Percentiles rank a stretch among this genome's conserved stretches.
phyloP scores from a whole-genome alignment of 2,329 filamentous ascomycete genomes.

The Teratosphaeria nubilosa region DNA sequence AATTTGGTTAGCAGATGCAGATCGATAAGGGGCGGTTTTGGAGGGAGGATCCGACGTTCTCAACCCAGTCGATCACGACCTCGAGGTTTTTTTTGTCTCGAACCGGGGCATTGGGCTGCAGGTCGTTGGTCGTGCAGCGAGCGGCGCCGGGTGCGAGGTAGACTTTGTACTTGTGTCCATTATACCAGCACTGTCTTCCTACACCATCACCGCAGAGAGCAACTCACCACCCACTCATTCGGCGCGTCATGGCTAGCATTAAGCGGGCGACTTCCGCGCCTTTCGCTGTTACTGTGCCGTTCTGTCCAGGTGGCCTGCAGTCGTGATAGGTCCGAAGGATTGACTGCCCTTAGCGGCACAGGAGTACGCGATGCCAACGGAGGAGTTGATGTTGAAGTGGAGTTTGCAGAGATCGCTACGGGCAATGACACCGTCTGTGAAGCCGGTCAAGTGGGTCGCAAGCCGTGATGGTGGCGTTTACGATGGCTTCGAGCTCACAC shows the following conservation, averaged over 20 bases:
- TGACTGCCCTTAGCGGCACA: conserved; percentile 27
- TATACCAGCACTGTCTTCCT: no score
- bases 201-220: no score
- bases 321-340: conserved; percentile 13
- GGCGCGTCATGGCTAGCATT: conserved; percentile 29
- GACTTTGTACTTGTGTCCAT: conserved; percentile 30
- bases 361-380: conserved; percentile 38
- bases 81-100: conserved; percentile 38
- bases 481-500: conserved; percentile 41
- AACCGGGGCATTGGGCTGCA: conserved; percentile 28
- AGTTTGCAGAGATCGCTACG: conserved; percentile 40
- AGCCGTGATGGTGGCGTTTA: conserved; percentile 44
- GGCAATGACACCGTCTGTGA: conserved; percentile 44
- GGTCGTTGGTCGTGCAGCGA: conserved; percentile 39
- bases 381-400: conserved; percentile 36
- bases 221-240: conserved; percentile 37
- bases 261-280: conserved; percentile 25
- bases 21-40: no score
- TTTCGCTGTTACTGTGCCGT: conserved; percentile 24
- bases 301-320: conserved; percentile 23
- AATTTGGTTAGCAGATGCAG: no score
- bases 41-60: not conserved
- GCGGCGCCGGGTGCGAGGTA: conserved; percentile 46
- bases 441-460: conserved; percentile 48
- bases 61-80: conserved; percentile 23